phyloP scores from a whole-genome alignment of 2,329 filamentous ascomycete genomes.

The Aspergillus carbonarius region DNA sequence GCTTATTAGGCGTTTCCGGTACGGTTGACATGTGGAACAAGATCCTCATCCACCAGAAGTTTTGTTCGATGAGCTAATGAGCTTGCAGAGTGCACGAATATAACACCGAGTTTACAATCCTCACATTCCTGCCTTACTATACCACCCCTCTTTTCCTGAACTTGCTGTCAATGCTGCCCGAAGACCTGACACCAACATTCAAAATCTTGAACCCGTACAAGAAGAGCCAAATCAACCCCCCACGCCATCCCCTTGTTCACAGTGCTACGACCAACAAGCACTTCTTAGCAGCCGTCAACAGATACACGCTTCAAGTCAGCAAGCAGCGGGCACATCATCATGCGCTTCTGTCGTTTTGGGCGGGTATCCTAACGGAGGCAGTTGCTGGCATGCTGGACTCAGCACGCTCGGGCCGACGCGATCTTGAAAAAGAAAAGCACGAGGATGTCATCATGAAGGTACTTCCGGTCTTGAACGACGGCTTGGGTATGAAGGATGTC shows the following conservation, averaged over 20 bases:
- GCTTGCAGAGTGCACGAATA: slow-evolving; percentile 76
- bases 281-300: slow-evolving; percentile 74
- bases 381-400: slow-evolving; percentile 78
- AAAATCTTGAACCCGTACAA: slow-evolving; percentile 86
- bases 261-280: slow-evolving; percentile 74
- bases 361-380: slow-evolving; percentile 80
- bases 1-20: slow-evolving; percentile 89
- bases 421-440: slow-evolving; percentile 75
- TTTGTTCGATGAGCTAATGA: slow-evolving; percentile 16
- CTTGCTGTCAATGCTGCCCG: slow-evolving; percentile 81
- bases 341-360: slow-evolving; percentile 85
- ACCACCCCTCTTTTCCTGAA: slow-evolving; percentile 80
- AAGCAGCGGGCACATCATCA: slow-evolving; percentile 71
- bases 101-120: slow-evolving; percentile 74
- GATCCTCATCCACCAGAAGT: neutral
- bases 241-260: slow-evolving; percentile 78
- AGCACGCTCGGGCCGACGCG: slow-evolving; percentile 70
- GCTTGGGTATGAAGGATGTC: slow-evolving; percentile 70
- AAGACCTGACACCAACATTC: slow-evolving; percentile 68
- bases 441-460: slow-evolving; percentile 71
- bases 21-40: slow-evolving; percentile 27
- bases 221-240: slow-evolving; percentile 70
- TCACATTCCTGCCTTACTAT: slow-evolving; percentile 92
- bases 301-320: slow-evolving; percentile 74
- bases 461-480: slow-evolving; percentile 71